These are phyloP conservation scores for Podaxis pistillaris DNA, from an alignment of 768 basidiomycete species.

Conservation along the genomic window DNA sequence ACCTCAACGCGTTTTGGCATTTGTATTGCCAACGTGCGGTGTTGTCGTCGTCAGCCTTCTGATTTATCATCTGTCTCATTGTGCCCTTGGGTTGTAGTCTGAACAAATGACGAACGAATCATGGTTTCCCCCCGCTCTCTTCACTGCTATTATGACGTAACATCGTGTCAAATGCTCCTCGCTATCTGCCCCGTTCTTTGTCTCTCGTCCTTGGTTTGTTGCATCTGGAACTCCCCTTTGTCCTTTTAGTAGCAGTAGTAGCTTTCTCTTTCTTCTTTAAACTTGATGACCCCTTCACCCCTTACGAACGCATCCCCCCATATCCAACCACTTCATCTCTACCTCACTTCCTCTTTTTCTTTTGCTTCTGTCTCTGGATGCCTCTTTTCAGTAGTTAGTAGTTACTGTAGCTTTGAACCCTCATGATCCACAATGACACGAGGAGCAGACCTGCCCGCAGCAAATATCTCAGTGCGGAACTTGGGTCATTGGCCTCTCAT, in stretches of 20 bases:
- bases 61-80: slow-evolving; percentile 4
- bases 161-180: slow-evolving; percentile 6
- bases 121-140: slow-evolving; percentile 10
- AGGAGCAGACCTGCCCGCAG: slow-evolving; percentile 6
- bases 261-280: slow-evolving; percentile 11
- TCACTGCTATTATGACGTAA: slow-evolving; percentile 4
- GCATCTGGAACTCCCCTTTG: slow-evolving; percentile 44
- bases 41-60: slow-evolving; percentile 3
- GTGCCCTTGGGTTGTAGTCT: slow-evolving; percentile 12
- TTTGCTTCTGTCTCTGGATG: slow-evolving; percentile 15
- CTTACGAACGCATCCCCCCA: not conserved
- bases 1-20: not conserved
- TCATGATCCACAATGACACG: not conserved
- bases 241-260: slow-evolving; percentile 31
- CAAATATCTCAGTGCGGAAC: slow-evolving; percentile 1
- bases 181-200: slow-evolving; percentile 19
- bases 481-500: slow-evolving; percentile 8
- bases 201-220: slow-evolving; percentile 36
- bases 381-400: slow-evolving; percentile 20
- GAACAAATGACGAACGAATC: not conserved
- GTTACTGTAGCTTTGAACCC: slow-evolving; percentile 15
- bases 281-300: slow-evolving; percentile 7
- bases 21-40: not conserved
- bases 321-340: not conserved
- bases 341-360: not conserved